A percentile compares a stretch with the other conserved stretches of the same genome.
These are phyloP conservation scores for Dissophora ornata DNA, from an alignment of 192 early-diverging fungal species.

Conservation along the genomic window DNA sequence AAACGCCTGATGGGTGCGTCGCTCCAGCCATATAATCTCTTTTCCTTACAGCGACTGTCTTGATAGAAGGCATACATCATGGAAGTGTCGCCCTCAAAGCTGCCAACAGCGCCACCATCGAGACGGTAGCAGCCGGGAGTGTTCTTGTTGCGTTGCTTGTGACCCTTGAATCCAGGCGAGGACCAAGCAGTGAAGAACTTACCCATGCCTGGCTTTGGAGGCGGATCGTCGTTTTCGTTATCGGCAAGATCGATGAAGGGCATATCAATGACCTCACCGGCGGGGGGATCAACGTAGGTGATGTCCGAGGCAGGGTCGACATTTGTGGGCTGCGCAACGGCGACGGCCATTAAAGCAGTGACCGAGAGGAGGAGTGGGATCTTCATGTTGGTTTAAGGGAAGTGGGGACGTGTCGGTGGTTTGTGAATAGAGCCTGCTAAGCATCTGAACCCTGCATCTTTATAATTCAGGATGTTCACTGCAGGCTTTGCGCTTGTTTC, in stretches of 20 bases:
- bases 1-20: conserved; percentile 13
- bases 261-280: neutral
- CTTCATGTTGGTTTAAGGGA: conserved; percentile 12
- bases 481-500: no score
- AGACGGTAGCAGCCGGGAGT: conserved; percentile 34
- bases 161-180: conserved; percentile 32
- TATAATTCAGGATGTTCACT: no score
- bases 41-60: conserved; percentile 3
- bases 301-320: neutral
- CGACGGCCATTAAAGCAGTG: conserved; percentile 16
- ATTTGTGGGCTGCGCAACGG: conserved; percentile 3
- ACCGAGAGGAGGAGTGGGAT: conserved; percentile 14
- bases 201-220: no score
- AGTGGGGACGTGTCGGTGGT: neutral
- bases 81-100: conserved; percentile 15
- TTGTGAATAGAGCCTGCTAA: no score
- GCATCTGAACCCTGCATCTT: no score
- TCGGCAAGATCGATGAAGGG: neutral
- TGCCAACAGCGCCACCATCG: conserved; percentile 37
- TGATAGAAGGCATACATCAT: conserved; percentile 24
- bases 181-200: conserved; percentile 39
- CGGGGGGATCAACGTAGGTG: neutral
- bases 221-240: no score
- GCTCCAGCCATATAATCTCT: conserved; percentile 7
- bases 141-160: conserved; percentile 18